A percentile compares a stretch with the other conserved stretches of the same genome.
These are phyloP conservation scores for Aspergillus biplanus DNA, from an alignment of 495 filamentous ascomycete genomes.

Conservation along the genomic window DNA sequence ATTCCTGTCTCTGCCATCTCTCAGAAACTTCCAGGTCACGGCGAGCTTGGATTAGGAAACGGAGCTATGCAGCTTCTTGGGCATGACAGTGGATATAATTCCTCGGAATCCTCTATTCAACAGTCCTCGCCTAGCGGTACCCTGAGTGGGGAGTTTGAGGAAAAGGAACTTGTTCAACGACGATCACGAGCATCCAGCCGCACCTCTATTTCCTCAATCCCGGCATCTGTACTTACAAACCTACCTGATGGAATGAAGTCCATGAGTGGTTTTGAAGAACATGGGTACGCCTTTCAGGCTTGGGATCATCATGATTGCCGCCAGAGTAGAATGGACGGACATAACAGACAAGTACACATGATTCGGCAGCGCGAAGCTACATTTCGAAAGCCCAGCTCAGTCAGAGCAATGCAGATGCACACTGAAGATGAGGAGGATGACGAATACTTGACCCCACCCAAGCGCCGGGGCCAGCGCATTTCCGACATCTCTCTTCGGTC, in stretches of 20 bases:
- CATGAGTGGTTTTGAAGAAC: conserved; percentile 18
- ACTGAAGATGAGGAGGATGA: conserved; percentile 52
- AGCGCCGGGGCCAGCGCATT: conserved; percentile 34
- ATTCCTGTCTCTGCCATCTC: conserved; percentile 17
- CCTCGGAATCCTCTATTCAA: conserved; percentile 42
- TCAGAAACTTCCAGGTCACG: conserved; percentile 18
- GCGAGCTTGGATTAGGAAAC: conserved; percentile 22
- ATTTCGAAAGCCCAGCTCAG: conserved; percentile 74
- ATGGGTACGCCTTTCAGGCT: conserved; percentile 29
- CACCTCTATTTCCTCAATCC: conserved; percentile 49
- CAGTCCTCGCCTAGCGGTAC: conserved; percentile 36
- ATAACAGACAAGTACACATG: conserved; percentile 28
- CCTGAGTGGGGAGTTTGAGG: conserved; percentile 35
- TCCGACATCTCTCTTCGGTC: conserved; percentile 41
- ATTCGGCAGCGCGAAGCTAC: conserved; percentile 47
- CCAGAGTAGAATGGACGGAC: background rate
- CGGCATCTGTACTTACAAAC: conserved; percentile 42
- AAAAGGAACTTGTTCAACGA: conserved; percentile 32
- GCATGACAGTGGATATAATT: conserved; percentile 42
- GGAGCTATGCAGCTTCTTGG: conserved; percentile 28
- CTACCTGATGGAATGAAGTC: conserved; percentile 30
- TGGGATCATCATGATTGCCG: conserved; percentile 32
- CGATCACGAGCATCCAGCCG: conserved; percentile 47
- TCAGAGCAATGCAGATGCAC: conserved; percentile 78
- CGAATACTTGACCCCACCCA: conserved; percentile 41